These are phyloP conservation scores for Phytophthora chlamydospora DNA, from an alignment of 352 stramenopile genomes.

Conservation along the genomic window DNA sequence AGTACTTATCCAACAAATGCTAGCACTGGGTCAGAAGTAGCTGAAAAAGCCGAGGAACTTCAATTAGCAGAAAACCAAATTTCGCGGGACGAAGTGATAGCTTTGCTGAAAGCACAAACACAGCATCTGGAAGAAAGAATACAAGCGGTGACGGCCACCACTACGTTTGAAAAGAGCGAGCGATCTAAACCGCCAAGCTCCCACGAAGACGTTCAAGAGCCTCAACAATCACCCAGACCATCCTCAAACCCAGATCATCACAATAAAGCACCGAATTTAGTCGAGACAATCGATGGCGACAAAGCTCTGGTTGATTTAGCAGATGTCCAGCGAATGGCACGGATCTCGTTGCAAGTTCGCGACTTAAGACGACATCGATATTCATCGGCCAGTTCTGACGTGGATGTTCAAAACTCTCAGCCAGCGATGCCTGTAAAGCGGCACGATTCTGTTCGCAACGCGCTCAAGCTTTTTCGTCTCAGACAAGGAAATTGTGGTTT, in stretches of 20 bases:
- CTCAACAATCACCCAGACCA: not conserved
- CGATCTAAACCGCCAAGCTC: not conserved
- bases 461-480: slow-evolving; percentile 60
- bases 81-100: slow-evolving; percentile 37
- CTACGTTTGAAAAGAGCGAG: slow-evolving; percentile 1
- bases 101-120: slow-evolving; percentile 26
- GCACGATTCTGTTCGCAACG: slow-evolving; percentile 52
- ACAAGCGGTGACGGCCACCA: slow-evolving; percentile 3
- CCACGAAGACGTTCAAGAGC: not conserved
- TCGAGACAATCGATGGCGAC: not conserved
- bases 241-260: not conserved
- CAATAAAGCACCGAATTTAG: not conserved
- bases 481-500: slow-evolving; percentile 35
- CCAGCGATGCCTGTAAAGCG: slow-evolving; percentile 4
- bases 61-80: slow-evolving; percentile 16
- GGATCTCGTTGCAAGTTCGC: slow-evolving; percentile 19
- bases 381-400: not conserved
- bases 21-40: not conserved
- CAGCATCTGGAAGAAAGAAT: slow-evolving; percentile 34
- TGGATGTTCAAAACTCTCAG: not conserved
- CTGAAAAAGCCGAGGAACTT: not conserved
- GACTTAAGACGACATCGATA: slow-evolving; percentile 20
- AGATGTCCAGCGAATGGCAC: slow-evolving; percentile 13
- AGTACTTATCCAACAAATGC: not conserved
- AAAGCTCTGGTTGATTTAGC: slow-evolving; percentile 5